Evolutionary conservation across 768 basidiomycete species (phyloP), one percentile per base, ranked within the genome.

Genomic region (Pleurotus sapidus): DNA sequence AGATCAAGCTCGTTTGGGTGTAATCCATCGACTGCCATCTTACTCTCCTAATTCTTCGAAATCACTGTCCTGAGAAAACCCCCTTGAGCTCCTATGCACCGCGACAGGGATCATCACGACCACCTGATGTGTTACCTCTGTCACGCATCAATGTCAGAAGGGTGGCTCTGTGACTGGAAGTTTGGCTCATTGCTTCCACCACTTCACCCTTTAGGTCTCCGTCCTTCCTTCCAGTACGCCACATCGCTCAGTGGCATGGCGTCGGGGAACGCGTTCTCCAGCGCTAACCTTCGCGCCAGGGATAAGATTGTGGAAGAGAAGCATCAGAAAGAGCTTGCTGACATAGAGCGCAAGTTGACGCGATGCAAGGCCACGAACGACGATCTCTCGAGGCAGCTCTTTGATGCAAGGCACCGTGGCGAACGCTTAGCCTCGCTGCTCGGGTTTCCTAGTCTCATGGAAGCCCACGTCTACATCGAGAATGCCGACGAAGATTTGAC

Each of bases 401-500:
- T 73, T 49, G 75, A 77, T 8, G 65, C 66, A 0, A 58, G 69
- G 8, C 69, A 77, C 11, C 70, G 76, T 1, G 72, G 69, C 0
- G 63, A 73, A 14, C 67, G 70, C 15, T 68, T 83, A 2, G 80
- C 78, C 0, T 60, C 65, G 5, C 66, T 66, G 1, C 70, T 84
- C 45, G 83, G 81, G 0, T 83, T 79, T 59, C 60, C 65, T 2
- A 70, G 75, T 48, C 62, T 80, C 2, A 68, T 67, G 8, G 79
- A 81, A 27, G 77, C 79, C 0, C 75, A 80, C 55, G 65, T 72
- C 5, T 65, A 67, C 7, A 65, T 81, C 27, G 74, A 77, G 37
- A 69, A 72, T 2, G 64, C 72, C 2, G 75, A 74, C 39, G 56
- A 68, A 18, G 70, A 70, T 4, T 49, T 69, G 0, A 59, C 72